A percentile compares a stretch with the other conserved stretches of the same genome.
phyloP scores from a whole-genome alignment of 202 grass and related monocot species.

The Thinopyrum obtusiflorum region DNA sequence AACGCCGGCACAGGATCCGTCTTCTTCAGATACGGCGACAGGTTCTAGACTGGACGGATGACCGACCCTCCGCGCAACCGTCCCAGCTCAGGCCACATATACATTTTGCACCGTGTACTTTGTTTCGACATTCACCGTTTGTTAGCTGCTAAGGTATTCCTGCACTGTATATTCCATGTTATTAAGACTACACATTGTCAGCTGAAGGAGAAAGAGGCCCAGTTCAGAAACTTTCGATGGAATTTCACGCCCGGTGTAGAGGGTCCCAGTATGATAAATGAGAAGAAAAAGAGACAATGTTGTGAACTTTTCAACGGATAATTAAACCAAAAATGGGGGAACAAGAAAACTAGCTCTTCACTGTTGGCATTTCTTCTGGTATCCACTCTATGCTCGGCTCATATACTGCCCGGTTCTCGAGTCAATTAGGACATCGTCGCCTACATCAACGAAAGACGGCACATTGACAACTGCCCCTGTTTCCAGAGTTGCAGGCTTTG shows the following conservation, averaged over 20 bases:
- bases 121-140: neutral
- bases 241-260: neutral
- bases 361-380: neutral
- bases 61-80: too few species aligned
- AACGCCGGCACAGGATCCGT: conserved; percentile 82
- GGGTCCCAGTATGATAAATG: neutral
- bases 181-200: neutral
- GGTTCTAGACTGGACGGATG: conserved; percentile 51
- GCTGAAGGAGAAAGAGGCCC: neutral
- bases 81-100: too few species aligned
- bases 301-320: neutral
- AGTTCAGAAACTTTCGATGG: neutral
- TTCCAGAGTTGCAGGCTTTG: conserved; percentile 81
- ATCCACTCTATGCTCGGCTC: conserved; percentile 61
- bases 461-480: conserved; percentile 84
- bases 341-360: conserved; percentile 8
- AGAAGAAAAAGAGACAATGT: neutral
- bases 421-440: conserved; percentile 69
- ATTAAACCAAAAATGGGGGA: neutral
- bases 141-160: neutral
- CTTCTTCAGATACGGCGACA: conserved; percentile 93
- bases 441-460: conserved; percentile 72
- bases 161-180: neutral
- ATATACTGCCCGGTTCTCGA: conserved; percentile 91
- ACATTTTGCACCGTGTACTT: neutral